Evolutionary conservation across 148 eudicot genomes (phyloP).

Genomic region (Silene latifolia): DNA sequence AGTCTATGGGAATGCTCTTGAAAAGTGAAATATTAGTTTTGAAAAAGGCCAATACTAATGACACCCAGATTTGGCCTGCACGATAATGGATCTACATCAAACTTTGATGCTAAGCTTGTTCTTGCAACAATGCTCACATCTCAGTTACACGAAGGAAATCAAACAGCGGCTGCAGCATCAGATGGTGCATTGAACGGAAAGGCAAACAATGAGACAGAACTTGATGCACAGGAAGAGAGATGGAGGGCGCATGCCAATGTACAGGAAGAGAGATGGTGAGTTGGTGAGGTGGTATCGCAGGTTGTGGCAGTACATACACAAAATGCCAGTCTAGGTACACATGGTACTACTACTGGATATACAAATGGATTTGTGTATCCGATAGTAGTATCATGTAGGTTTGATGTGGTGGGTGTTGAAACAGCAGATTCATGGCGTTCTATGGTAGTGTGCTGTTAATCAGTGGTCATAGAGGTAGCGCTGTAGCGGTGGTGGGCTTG

Average conservation of each 20-base stretch:
- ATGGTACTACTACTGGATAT: too few relatives aligned
- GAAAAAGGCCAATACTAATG: constrained; percentile 88
- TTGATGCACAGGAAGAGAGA: constrained; percentile 42
- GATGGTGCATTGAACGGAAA: constrained; percentile 38
- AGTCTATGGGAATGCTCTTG: background rate
- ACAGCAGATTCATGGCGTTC: too few relatives aligned
- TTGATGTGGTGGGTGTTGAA: too few relatives aligned
- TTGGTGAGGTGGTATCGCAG: too few relatives aligned
- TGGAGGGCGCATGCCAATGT: constrained; percentile 49
- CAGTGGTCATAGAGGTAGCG: too few relatives aligned
- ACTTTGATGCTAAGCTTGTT: constrained; percentile 93
- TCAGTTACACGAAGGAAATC: constrained; percentile 64
- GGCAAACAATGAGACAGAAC: constrained; percentile 33
- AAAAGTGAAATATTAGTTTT: constrained; percentile 4
- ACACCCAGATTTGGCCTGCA: constrained; percentile 83
- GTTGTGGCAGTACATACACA: too few relatives aligned
- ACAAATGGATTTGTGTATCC: too few relatives aligned
- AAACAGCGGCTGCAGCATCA: constrained; percentile 44
- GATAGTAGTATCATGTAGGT: too few relatives aligned
- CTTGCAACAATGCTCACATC: constrained; percentile 96
- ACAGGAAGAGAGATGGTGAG: too few relatives aligned
- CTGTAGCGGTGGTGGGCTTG: too few relatives aligned
- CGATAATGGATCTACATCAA: constrained; percentile 74
- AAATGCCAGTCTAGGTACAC: too few relatives aligned
- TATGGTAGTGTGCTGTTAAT: too few relatives aligned